phyloP scores from a whole-genome alignment of 352 stramenopile species.

The Pythium biforme region DNA sequence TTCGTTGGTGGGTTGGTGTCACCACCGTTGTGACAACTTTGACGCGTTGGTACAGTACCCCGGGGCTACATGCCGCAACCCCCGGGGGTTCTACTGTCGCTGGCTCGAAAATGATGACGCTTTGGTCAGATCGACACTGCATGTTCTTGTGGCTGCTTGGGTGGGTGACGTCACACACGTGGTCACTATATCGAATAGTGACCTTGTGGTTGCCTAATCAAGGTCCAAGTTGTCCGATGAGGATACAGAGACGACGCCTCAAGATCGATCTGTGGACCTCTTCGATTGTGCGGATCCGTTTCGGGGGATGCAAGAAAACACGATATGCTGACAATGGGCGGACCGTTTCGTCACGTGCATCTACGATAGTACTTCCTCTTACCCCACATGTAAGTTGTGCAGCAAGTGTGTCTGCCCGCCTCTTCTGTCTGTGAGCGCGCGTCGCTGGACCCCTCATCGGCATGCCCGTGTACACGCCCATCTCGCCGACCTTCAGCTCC shows the following conservation, averaged over 20 bases:
- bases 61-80: background rate
- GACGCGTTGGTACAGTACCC: too few species aligned
- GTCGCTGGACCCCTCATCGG: too few species aligned
- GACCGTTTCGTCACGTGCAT: background rate
- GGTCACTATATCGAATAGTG: background rate
- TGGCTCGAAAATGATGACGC: background rate
- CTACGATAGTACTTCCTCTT: too few species aligned
- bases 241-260: background rate
- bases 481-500: conserved; percentile 61
- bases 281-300: too few species aligned
- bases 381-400: too few species aligned
- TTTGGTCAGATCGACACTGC: background rate
- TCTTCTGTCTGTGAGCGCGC: too few species aligned
- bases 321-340: too few species aligned
- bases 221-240: background rate
- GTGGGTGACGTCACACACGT: background rate
- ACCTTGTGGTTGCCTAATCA: background rate
- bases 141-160: conserved; percentile 3
- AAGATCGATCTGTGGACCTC: conserved; percentile 8
- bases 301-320: too few species aligned
- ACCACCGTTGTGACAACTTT: too few species aligned
- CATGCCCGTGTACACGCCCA: conserved; percentile 60
- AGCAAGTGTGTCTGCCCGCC: too few species aligned
- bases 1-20: too few species aligned
- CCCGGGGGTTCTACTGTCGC: background rate